Evolutionary conservation across 2,329 filamentous ascomycete species (phyloP).

Genomic region (Calonectria fujianensis): DNA sequence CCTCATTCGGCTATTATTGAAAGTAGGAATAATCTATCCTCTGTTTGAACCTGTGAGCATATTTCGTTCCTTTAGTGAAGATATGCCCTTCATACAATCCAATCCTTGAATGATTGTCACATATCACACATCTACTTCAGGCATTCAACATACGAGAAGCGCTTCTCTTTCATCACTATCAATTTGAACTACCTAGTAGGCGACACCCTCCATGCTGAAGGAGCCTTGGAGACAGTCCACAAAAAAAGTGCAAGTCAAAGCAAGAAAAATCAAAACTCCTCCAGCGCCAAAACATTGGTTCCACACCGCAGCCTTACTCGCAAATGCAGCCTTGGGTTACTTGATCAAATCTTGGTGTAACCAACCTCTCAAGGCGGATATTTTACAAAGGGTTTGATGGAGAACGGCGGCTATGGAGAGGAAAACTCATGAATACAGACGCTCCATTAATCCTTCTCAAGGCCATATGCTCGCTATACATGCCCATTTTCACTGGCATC

Average conservation of each 20-base stretch:
- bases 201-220: background rate
- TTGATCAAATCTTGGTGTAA: conserved; percentile 13
- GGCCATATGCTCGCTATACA: background rate
- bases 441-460: conserved; percentile 15
- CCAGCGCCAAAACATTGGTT: conserved; percentile 32
- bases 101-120: background rate
- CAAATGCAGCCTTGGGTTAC: conserved; percentile 27
- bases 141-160: background rate
- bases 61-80: background rate
- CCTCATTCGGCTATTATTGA: conserved; percentile 32
- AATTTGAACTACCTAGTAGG: conserved; percentile 14
- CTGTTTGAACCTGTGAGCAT: conserved; percentile 5
- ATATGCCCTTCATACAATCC: background rate
- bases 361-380: conserved; percentile 26
- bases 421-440: conserved; percentile 27
- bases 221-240: background rate
- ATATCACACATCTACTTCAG: background rate
- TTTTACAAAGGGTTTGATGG: conserved; percentile 28
- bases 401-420: conserved; percentile 5
- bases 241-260: background rate
- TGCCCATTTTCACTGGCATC: conserved; percentile 37
- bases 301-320: conserved; percentile 14
- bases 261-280: conserved; percentile 32
- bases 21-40: conserved; percentile 28
- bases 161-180: conserved; percentile 14